Conservation (phyloP, 177 flowering plant species). For the Vitis hybrid region DNA sequence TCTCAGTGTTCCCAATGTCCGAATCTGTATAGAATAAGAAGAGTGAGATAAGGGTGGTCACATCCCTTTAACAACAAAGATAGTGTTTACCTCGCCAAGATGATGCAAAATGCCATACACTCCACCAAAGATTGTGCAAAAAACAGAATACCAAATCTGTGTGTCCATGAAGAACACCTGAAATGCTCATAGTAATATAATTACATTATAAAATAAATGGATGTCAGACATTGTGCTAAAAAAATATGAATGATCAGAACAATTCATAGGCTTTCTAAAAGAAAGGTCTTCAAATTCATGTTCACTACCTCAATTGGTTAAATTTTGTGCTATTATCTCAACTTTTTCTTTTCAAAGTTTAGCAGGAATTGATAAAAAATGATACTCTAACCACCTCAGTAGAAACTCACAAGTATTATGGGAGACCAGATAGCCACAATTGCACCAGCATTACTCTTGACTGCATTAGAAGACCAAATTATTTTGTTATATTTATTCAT, state of each 20-base stretch:
- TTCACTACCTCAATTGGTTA: not conserved
- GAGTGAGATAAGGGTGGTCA: conserved; percentile 4
- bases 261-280: not conserved
- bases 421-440: conserved; percentile 95
- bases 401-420: conserved; percentile 73
- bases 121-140: conserved; percentile 83
- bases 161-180: conserved; percentile 98
- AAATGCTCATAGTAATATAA: not conserved
- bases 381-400: not conserved
- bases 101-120: conserved; percentile 80
- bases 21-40: conserved; percentile 25
- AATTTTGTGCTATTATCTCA: not conserved
- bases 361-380: not conserved
- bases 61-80: not conserved
- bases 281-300: not conserved
- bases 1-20: conserved; percentile 66
- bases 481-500: not conserved
- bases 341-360: not conserved
- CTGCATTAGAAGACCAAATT: conserved; percentile 40
- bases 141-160: conserved; percentile 97
- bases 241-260: not conserved
- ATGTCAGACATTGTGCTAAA: not conserved
- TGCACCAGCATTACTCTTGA: conserved; percentile 85
- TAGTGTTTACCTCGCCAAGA: conserved; percentile 81
- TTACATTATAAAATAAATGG: not conserved